Evolutionary conservation across 2,329 filamentous ascomycete genomes (phyloP).

Genomic region (Nemania bipapillata): DNA sequence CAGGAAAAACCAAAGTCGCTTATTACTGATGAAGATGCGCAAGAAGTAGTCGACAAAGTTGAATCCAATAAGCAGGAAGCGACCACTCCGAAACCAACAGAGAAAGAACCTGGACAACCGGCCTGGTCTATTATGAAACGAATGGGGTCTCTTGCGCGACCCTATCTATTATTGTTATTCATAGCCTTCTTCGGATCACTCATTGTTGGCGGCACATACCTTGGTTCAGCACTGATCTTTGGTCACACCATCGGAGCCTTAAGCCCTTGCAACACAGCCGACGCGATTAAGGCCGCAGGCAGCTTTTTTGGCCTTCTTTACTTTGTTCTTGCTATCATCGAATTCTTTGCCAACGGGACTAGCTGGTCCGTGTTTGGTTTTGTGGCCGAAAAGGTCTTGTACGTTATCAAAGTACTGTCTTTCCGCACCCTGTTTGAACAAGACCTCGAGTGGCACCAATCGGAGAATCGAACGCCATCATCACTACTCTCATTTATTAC

Average conservation of each 20-base stretch:
- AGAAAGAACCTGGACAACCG: conserved; percentile 41
- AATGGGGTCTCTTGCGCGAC: conserved; percentile 54
- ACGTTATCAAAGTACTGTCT: conserved; percentile 70
- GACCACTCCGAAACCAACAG: conserved; percentile 23
- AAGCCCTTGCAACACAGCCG: conserved; percentile 60
- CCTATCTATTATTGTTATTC: conserved; percentile 55
- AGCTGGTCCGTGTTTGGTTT: conserved; percentile 65
- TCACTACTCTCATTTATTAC: conserved; percentile 74
- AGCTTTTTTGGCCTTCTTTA: conserved; percentile 56
- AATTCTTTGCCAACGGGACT: conserved; percentile 69
- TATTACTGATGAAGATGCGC: conserved; percentile 34
- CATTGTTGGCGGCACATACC: conserved; percentile 67
- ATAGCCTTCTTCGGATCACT: conserved; percentile 57
- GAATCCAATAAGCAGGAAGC: conserved; percentile 32
- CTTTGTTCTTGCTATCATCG: conserved; percentile 65
- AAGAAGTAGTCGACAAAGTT: conserved; percentile 20
- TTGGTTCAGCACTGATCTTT: conserved; percentile 66
- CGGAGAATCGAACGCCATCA: conserved; percentile 69
- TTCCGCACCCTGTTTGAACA: conserved; percentile 74
- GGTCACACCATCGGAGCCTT: conserved; percentile 62
- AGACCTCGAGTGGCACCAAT: conserved; percentile 77
- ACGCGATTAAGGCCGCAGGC: conserved; percentile 52
- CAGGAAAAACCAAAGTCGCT: conserved; percentile 41
- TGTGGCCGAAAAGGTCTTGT: conserved; percentile 72
- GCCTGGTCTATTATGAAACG: conserved; percentile 55